Percentiles rank a stretch among this genome's conserved stretches.
Evolutionary conservation across 2,329 filamentous ascomycete genomes (phyloP).

Genomic region (Pyricularia grisea): DNA sequence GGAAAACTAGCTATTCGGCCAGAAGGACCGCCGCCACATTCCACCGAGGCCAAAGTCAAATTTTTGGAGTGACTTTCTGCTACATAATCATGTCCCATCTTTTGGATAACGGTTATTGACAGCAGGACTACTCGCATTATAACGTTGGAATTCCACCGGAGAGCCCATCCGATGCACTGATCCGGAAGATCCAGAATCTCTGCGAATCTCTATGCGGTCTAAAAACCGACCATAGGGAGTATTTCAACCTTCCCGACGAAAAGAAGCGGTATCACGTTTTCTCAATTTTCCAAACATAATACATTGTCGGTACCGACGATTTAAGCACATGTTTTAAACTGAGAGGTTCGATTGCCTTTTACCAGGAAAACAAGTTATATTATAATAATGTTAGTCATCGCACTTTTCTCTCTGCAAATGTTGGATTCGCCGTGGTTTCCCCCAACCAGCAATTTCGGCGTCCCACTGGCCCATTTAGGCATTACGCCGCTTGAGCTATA

Average conservation of each 20-base stretch:
- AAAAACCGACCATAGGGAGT: not conserved
- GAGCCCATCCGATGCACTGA: not conserved
- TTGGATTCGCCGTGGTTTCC: not conserved
- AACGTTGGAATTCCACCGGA: not conserved
- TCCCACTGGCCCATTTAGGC: not conserved
- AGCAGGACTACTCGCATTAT: not conserved
- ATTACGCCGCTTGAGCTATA: not conserved
- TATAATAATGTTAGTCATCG: not conserved
- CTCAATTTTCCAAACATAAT: not conserved
- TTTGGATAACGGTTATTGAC: not conserved
- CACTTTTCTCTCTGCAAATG: not conserved
- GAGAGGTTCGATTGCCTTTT: not conserved
- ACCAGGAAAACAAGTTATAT: not conserved
- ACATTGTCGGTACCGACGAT: not conserved
- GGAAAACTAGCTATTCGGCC: not conserved
- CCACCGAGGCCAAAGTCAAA: not conserved
- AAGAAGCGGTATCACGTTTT: not conserved
- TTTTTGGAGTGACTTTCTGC: not conserved
- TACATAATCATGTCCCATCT: too few species aligned
- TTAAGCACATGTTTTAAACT: not conserved
- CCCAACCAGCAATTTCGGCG: not conserved
- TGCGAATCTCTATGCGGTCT: not conserved
- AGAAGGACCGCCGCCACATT: too few species aligned
- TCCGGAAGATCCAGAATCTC: not conserved
- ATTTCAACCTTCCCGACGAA: not conserved